Base-by-base conservation (phyloP, 2,329 filamentous ascomycete species). In the Lecanicillium sp. region DNA sequence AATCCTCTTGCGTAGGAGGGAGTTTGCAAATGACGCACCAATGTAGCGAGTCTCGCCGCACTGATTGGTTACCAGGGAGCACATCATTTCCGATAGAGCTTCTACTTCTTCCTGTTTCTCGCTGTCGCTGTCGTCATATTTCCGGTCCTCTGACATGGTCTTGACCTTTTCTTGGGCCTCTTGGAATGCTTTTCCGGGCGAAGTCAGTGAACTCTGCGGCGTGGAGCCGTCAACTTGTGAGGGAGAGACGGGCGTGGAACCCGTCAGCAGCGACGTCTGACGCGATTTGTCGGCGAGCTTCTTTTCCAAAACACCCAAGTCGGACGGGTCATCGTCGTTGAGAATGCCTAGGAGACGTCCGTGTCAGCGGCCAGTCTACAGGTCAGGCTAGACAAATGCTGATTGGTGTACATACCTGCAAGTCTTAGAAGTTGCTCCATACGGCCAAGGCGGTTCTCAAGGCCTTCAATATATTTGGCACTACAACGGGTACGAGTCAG, bases 41-140 rank as follows among this genome's bases (percentile, higher is more conserved):
- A 97, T 94, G 57, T 95, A 98, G 61, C 92, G 76, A 7, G 90
- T 96, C 67, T 98, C 92, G 39, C 92, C 92, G 46, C 79, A 84
- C 51, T 90, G 88, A 56, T 95, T 97, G 2, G 90, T 97, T 20
- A 98, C 89, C 22, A 98, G 66, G 3, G 89, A 96, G 61, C 90
- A 97, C 92, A 98, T 97, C 84, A 96, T 92, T 64, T 98, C 92
- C 1, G 90, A 95, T 41, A 98, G 64, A 2, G 81, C 81, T 58
- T 94, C 89, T 2, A 94, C 85, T 52, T 94, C 51, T 33, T 51
- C 45, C 3, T 54, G 46, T 57, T 63, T 53, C 42, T 66, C 59
- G 37, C 55, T 47, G 3, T 57, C 53, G 13, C 51, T 56, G 3
- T 52, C 46, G 17, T 13, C 13, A n/a, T 11, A 17, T 15, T 13